Evolutionary conservation across 2,329 filamentous ascomycete genomes (phyloP).

Genomic region (Penicillium sp.): DNA sequence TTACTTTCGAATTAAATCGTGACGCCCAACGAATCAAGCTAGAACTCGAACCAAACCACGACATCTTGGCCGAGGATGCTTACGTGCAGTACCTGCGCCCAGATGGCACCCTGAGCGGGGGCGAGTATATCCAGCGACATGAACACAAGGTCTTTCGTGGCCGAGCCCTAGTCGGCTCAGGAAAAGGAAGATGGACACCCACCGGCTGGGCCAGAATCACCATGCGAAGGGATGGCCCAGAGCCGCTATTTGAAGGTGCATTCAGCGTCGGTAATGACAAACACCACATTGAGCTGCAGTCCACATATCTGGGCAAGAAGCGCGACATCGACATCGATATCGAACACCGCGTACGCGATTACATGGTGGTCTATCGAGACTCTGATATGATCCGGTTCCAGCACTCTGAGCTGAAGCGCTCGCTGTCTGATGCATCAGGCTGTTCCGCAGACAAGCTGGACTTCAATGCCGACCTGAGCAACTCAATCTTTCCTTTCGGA

Average conservation of each 20-base stretch:
- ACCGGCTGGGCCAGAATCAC: slow-evolving; percentile 85
- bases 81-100: slow-evolving; percentile 68
- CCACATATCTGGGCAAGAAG: slow-evolving; percentile 70
- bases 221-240: slow-evolving; percentile 69
- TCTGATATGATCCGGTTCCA: slow-evolving; percentile 65
- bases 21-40: slow-evolving; percentile 71
- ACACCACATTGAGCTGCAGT: slow-evolving; percentile 78
- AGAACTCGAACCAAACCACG: slow-evolving; percentile 82
- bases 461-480: slow-evolving; percentile 74
- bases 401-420: slow-evolving; percentile 65
- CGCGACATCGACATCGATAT: slow-evolving; percentile 69
- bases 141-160: slow-evolving; percentile 85
- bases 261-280: slow-evolving; percentile 79
- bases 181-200: slow-evolving; percentile 68
- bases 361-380: slow-evolving; percentile 89
- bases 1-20: slow-evolving; percentile 73
- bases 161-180: slow-evolving; percentile 65
- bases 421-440: slow-evolving; percentile 44
- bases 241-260: slow-evolving; percentile 84
- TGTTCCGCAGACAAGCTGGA: slow-evolving; percentile 73
- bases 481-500: slow-evolving; percentile 62
- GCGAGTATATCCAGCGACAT: slow-evolving; percentile 68
- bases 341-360: slow-evolving; percentile 59
- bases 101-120: slow-evolving; percentile 65
- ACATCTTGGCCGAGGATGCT: slow-evolving; percentile 76